A percentile compares a stretch with the other conserved stretches of the same genome.
phyloP scores from a whole-genome alignment of 2,329 filamentous ascomycete genomes.

The Verticillium klebahnii region DNA sequence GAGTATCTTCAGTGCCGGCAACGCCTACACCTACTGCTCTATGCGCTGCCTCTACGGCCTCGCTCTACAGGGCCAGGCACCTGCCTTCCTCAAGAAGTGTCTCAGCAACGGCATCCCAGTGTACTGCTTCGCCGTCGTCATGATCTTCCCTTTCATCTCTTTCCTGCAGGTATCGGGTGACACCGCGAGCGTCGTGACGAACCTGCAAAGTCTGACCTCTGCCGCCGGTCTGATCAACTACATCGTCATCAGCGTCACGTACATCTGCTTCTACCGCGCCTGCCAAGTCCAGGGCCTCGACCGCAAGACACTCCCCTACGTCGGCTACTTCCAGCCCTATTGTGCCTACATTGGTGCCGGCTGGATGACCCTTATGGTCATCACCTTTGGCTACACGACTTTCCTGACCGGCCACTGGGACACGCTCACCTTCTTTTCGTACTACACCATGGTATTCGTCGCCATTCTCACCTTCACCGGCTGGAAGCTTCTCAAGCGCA shows the following conservation, averaged over 20 bases:
- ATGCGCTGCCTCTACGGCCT: conserved; percentile 53
- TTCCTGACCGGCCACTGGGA: conserved; percentile 38
- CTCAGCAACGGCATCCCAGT: conserved; percentile 57
- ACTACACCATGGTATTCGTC: conserved; percentile 55
- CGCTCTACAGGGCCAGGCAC: conserved; percentile 49
- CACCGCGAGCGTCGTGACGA: conserved; percentile 45
- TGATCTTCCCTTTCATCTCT: conserved; percentile 48
- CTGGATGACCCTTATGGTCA: conserved; percentile 37
- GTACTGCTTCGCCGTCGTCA: conserved; percentile 49
- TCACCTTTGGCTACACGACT: conserved; percentile 51
- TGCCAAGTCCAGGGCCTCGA: conserved; percentile 38
- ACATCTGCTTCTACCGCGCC: conserved; percentile 53
- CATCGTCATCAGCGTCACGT: conserved; percentile 46
- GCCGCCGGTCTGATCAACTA: conserved; percentile 46
- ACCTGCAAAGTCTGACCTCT: conserved; percentile 44
- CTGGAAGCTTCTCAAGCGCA: conserved; percentile 62
- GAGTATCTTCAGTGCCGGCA: conserved; percentile 49
- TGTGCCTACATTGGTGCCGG: conserved; percentile 41
- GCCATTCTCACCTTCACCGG: conserved; percentile 47
- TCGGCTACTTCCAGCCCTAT: conserved; percentile 55
- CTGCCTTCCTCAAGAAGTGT: conserved; percentile 43
- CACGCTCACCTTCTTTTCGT: conserved; percentile 41
- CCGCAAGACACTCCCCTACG: conserved; percentile 52
- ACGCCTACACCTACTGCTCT: conserved; percentile 52
- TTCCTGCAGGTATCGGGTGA: conserved; percentile 46